phyloP scores from a whole-genome alignment of 768 basidiomycete genomes.

The Leucogyrophana mollusca region DNA sequence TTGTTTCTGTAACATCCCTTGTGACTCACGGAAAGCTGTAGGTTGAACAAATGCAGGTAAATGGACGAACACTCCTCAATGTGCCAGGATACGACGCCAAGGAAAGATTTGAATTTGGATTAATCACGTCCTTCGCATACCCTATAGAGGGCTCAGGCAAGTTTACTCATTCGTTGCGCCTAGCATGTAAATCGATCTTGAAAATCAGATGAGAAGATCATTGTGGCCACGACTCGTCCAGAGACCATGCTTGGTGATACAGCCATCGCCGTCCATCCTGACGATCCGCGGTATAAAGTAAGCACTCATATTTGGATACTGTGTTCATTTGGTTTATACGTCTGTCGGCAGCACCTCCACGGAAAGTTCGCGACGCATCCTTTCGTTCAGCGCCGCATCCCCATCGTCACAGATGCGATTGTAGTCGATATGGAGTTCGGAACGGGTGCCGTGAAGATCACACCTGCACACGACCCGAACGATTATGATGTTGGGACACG shows the following conservation, averaged over 20 bases:
- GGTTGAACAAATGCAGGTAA: slow-evolving; percentile 92
- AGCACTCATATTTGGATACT: neutral
- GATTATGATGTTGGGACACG: slow-evolving; percentile 93
- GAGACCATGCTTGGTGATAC: slow-evolving; percentile 99
- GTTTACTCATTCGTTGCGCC: slow-evolving; percentile 9
- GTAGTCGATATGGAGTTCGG: slow-evolving; percentile 93
- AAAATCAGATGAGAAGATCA: slow-evolving; percentile 74
- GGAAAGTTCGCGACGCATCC: slow-evolving; percentile 92
- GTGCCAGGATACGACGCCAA: slow-evolving; percentile 96
- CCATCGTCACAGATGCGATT: slow-evolving; percentile 84
- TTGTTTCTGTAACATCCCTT: neutral
- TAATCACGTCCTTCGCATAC: slow-evolving; percentile 95
- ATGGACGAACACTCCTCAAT: slow-evolving; percentile 78
- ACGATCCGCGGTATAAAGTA: slow-evolving; percentile 86
- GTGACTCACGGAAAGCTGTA: slow-evolving; percentile 20
- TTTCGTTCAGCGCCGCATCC: slow-evolving; percentile 82
- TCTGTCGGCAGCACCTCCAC: slow-evolving; percentile 67
- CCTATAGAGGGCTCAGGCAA: slow-evolving; percentile 80
- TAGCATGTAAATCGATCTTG: neutral
- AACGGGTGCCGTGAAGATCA: slow-evolving; percentile 98
- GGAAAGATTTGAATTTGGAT: slow-evolving; percentile 96
- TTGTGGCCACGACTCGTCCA: slow-evolving; percentile 96
- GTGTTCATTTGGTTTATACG: neutral
- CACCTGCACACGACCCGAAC: slow-evolving; percentile 95
- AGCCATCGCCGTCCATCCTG: slow-evolving; percentile 93